These are phyloP conservation scores for Phytophthora foliorum DNA, from an alignment of 352 stramenopile species.

Conservation along the genomic window DNA sequence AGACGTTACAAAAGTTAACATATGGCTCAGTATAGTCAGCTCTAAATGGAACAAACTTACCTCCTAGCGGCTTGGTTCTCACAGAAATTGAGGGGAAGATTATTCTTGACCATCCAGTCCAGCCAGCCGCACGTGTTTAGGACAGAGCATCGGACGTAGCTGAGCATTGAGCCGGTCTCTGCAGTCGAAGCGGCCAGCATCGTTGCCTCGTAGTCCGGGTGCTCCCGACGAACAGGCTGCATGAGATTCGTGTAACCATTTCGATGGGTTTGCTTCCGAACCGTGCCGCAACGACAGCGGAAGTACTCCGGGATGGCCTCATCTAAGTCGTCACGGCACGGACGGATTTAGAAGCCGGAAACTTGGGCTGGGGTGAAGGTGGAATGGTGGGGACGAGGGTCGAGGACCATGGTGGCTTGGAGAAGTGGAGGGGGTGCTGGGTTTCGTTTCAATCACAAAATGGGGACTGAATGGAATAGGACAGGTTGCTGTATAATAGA, in stretches of 20 bases:
- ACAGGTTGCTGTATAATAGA: too few species aligned
- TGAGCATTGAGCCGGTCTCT: constrained; percentile 8
- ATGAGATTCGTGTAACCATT: constrained; percentile 10
- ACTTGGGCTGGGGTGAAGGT: constrained; percentile 10
- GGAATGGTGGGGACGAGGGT: background rate
- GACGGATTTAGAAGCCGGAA: constrained; percentile 11
- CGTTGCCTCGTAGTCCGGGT: constrained; percentile 6
- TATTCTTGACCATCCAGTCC: constrained; percentile 4
- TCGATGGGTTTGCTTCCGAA: constrained; percentile 4
- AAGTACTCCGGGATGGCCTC: constrained; percentile 27
- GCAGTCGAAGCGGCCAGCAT: constrained; percentile 4
- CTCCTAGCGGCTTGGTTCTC: too few species aligned
- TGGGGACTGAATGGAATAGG: too few species aligned
- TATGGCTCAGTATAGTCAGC: too few species aligned
- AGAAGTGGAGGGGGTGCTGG: too few species aligned
- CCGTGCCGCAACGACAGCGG: too few species aligned
- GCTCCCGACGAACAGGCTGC: constrained; percentile 1
- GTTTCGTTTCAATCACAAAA: too few species aligned
- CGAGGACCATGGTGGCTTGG: constrained; percentile 14
- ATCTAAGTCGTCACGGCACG: constrained; percentile 19
- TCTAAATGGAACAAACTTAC: too few species aligned
- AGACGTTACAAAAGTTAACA: too few species aligned
- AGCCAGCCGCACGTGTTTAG: constrained; percentile 1
- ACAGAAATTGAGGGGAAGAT: too few species aligned
- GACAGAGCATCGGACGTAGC: background rate